A percentile compares a stretch with the other conserved stretches of the same genome.
Evolutionary conservation across 345 rosid species (phyloP).

Genomic region (Eutrema japonicum): DNA sequence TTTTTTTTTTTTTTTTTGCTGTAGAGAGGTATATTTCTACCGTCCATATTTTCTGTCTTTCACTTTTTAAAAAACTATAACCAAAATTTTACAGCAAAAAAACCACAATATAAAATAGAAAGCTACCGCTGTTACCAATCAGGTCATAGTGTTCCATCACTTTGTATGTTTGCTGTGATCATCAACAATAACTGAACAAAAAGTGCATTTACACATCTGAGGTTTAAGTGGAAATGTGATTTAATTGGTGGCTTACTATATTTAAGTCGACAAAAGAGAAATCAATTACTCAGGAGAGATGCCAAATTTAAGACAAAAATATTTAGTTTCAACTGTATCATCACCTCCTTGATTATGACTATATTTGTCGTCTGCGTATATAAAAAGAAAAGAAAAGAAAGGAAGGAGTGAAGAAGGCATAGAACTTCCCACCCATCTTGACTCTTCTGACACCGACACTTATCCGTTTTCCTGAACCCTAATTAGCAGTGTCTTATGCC

Average conservation of each 20-base stretch:
- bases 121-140: no score
- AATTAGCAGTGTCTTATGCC: background rate
- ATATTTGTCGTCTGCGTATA: conserved; percentile 7
- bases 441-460: conserved; percentile 31
- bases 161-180: background rate
- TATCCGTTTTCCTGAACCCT: conserved; percentile 19
- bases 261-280: background rate
- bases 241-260: background rate
- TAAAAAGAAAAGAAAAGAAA: background rate
- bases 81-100: no score
- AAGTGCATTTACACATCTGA: background rate
- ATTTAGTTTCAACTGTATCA: conserved; percentile 6
- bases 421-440: conserved; percentile 35
- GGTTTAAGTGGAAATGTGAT: background rate
- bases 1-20: no score
- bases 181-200: background rate
- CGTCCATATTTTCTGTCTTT: no score
- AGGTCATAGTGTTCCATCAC: background rate
- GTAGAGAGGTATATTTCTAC: no score
- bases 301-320: conserved; percentile 10
- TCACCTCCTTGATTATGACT: conserved; percentile 12
- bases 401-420: conserved; percentile 11
- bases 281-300: conserved; percentile 3
- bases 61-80: no score
- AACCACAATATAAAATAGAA: no score